These are phyloP conservation scores for Dorcoceras hygrometricum DNA, from an alignment of 257 asterid genomes.

Conservation along the genomic window DNA sequence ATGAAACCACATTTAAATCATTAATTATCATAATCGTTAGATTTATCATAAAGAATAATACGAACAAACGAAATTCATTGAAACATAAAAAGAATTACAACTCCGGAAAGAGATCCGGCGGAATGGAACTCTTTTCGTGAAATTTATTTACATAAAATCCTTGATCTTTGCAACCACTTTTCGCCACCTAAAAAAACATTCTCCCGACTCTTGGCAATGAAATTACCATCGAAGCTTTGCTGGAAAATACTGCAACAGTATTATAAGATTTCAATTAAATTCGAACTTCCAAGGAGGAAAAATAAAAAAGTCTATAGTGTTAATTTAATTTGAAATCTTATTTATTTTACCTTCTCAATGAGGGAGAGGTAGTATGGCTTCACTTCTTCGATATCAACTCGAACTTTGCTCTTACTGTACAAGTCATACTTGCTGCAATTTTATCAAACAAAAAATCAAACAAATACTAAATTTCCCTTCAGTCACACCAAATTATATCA, in stretches of 20 bases:
- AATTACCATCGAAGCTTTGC: constrained; percentile 63
- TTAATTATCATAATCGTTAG: no score
- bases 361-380: constrained; percentile 71
- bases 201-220: neutral
- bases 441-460: neutral
- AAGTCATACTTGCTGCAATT: constrained; percentile 47
- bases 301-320: neutral
- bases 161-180: neutral
- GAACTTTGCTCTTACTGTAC: constrained; percentile 51
- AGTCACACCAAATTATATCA: neutral
- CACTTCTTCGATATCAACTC: constrained; percentile 33
- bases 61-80: neutral
- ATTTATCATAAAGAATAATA: no score
- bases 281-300: neutral
- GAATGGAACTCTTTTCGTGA: neutral
- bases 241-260: constrained; percentile 65
- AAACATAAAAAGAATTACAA: constrained; percentile 9
- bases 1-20: no score
- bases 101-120: neutral
- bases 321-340: no score
- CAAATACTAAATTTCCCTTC: neutral
- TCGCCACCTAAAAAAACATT: neutral
- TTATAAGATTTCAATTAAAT: neutral
- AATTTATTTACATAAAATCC: constrained; percentile 8
- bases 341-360: constrained; percentile 51